Conservation (phyloP, 345 rosid genomes). For the Pseudoturritis turrita region DNA sequence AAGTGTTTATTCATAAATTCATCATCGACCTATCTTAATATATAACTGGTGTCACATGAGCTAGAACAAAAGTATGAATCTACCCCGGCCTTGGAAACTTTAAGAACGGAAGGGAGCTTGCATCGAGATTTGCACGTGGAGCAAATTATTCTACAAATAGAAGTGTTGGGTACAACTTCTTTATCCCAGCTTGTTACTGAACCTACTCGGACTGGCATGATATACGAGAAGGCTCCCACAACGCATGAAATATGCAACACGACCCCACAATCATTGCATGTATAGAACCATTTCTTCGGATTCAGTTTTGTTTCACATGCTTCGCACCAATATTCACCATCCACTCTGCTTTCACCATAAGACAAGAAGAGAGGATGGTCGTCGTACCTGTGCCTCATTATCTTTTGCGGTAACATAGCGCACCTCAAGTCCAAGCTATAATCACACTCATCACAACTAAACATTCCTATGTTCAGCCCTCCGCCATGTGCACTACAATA, state of each 20-base stretch:
- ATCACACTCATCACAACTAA: background rate
- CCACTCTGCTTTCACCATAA: background rate
- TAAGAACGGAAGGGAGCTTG: too few species aligned
- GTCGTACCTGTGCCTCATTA: background rate
- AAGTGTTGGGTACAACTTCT: background rate
- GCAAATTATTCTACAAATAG: too few species aligned
- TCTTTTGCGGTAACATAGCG: background rate
- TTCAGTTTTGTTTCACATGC: constrained; percentile 6
- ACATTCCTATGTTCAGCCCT: too few species aligned
- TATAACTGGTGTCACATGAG: too few species aligned
- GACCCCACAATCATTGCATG: background rate
- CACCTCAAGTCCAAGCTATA: background rate
- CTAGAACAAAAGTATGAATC: too few species aligned
- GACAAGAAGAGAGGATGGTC: constrained; percentile 1
- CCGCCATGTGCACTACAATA: background rate
- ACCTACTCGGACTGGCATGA: background rate
- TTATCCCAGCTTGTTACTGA: background rate
- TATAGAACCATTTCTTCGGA: background rate
- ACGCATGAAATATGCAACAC: background rate
- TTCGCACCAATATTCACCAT: background rate
- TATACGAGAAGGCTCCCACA: background rate
- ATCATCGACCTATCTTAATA: too few species aligned
- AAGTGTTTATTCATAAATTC: too few species aligned
- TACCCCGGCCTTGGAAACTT: too few species aligned
- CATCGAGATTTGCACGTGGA: too few species aligned